Percentiles rank a stretch among this genome's conserved stretches.
phyloP scores from a whole-genome alignment of 768 basidiomycete genomes.

The Mycena amicta region DNA sequence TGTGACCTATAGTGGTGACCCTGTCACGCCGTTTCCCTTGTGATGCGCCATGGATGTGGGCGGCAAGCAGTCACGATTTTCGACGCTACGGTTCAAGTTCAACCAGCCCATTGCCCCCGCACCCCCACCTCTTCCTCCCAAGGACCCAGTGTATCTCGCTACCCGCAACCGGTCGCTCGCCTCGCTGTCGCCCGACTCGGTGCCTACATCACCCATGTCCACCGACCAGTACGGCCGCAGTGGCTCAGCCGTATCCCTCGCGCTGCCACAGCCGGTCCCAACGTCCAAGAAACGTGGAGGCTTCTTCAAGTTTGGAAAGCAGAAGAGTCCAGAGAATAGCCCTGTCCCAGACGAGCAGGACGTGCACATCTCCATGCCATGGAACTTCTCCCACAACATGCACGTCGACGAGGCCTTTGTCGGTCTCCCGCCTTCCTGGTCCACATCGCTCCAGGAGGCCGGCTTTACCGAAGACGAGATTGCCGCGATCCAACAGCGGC shows the following conservation, averaged over 20 bases:
- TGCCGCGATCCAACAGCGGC: slow-evolving; percentile 48
- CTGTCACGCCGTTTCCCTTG: not conserved
- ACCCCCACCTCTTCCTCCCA: slow-evolving; percentile 66
- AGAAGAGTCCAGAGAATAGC: slow-evolving; percentile 28
- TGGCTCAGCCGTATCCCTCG: slow-evolving; percentile 36
- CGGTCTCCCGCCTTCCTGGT: slow-evolving; percentile 78
- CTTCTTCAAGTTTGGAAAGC: slow-evolving; percentile 47
- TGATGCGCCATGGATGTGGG: slow-evolving; percentile 23
- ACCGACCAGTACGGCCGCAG: slow-evolving; percentile 36
- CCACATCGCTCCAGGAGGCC: slow-evolving; percentile 56
- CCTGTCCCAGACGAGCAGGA: slow-evolving; percentile 41
- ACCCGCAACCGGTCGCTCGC: slow-evolving; percentile 45
- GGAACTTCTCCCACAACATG: slow-evolving; percentile 83
- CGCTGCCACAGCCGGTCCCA: slow-evolving; percentile 32
- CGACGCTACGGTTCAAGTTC: slow-evolving; percentile 23
- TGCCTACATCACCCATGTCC: slow-evolving; percentile 44
- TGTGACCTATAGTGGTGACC: not conserved
- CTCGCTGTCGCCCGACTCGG: slow-evolving; percentile 49
- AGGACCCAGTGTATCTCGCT: slow-evolving; percentile 56
- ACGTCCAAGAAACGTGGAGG: slow-evolving; percentile 29
- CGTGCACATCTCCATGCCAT: slow-evolving; percentile 66
- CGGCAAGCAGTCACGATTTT: slow-evolving; percentile 30
- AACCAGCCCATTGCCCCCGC: not conserved
- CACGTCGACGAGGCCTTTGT: slow-evolving; percentile 75
- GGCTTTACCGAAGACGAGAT: slow-evolving; percentile 77